phyloP scores from a whole-genome alignment of 2,329 filamentous ascomycete species.

The Aspergillus ochraceoroseus region DNA sequence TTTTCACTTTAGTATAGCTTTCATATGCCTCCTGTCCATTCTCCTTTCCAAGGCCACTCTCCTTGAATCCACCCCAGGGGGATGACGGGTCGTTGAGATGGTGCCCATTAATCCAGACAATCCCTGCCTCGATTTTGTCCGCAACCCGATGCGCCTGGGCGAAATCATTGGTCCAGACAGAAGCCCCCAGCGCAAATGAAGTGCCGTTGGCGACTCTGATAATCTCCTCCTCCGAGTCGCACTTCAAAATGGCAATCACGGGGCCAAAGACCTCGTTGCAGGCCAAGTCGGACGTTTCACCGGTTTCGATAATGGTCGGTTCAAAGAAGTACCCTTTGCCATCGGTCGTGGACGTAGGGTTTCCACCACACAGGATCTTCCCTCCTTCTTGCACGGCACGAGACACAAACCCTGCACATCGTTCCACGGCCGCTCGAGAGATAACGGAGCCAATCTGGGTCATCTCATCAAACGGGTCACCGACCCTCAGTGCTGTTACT shows the following conservation, averaged over 20 bases:
- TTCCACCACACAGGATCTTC: conserved; percentile 46
- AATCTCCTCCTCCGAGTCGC: conserved; percentile 47
- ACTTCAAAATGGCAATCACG: conserved; percentile 48
- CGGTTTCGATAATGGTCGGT: conserved; percentile 41
- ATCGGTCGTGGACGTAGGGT: conserved; percentile 44
- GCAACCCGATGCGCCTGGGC: conserved; percentile 47
- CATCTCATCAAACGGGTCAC: conserved; percentile 51
- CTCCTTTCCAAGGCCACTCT: conserved; percentile 66
- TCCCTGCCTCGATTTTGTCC: conserved; percentile 47
- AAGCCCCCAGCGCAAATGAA: conserved; percentile 49
- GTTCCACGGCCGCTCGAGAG: conserved; percentile 43
- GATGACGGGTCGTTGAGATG: conserved; percentile 68
- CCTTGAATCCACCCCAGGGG: conserved; percentile 63
- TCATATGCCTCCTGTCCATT: conserved; percentile 62
- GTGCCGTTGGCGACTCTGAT: conserved; percentile 48
- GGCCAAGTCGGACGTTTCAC: conserved; percentile 25
- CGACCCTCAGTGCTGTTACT: conserved; percentile 53
- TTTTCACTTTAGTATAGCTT: conserved; percentile 50
- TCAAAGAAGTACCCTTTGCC: conserved; percentile 49
- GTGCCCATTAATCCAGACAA: conserved; percentile 52
- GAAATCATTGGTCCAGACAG: conserved; percentile 50
- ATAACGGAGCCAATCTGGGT: conserved; percentile 63
- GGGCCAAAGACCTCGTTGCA: conserved; percentile 50
- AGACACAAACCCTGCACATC: conserved; percentile 32
- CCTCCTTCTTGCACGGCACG: conserved; percentile 40